phyloP scores from a whole-genome alignment of 116 monocot genomes.

The Cymodocea nodosa region DNA sequence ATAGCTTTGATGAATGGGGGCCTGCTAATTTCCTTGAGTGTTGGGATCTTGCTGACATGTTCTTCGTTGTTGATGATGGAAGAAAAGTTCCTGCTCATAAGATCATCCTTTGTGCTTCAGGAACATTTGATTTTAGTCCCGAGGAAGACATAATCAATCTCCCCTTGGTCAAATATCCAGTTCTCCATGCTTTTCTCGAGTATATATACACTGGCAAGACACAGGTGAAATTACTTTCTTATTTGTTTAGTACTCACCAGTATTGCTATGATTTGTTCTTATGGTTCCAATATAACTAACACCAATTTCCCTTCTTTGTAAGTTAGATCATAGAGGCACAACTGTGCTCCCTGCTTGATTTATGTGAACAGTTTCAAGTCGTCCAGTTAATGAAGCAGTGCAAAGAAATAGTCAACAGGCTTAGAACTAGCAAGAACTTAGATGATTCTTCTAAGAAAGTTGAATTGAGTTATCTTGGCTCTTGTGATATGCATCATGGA shows the following conservation, averaged over 20 bases:
- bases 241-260: background rate
- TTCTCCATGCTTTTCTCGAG: constrained; percentile 71
- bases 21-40: constrained; percentile 66
- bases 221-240: constrained; percentile 18
- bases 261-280: background rate
- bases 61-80: constrained; percentile 61
- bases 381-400: constrained; percentile 43
- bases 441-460: constrained; percentile 46
- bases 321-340: constrained; percentile 52
- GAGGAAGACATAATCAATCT: constrained; percentile 35
- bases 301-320: constrained; percentile 1
- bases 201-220: constrained; percentile 74
- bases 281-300: background rate
- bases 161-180: constrained; percentile 44
- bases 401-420: constrained; percentile 43
- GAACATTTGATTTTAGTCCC: constrained; percentile 32
- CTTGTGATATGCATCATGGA: constrained; percentile 20
- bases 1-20: constrained; percentile 33
- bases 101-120: constrained; percentile 52
- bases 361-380: constrained; percentile 63
- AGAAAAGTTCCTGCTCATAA: constrained; percentile 72
- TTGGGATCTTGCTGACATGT: constrained; percentile 72
- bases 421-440: constrained; percentile 38
- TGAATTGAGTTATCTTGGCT: constrained; percentile 29
- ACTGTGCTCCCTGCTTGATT: constrained; percentile 31